Base-by-base conservation (phyloP, 2,329 filamentous ascomycete species). In the Exophiala sideris region DNA sequence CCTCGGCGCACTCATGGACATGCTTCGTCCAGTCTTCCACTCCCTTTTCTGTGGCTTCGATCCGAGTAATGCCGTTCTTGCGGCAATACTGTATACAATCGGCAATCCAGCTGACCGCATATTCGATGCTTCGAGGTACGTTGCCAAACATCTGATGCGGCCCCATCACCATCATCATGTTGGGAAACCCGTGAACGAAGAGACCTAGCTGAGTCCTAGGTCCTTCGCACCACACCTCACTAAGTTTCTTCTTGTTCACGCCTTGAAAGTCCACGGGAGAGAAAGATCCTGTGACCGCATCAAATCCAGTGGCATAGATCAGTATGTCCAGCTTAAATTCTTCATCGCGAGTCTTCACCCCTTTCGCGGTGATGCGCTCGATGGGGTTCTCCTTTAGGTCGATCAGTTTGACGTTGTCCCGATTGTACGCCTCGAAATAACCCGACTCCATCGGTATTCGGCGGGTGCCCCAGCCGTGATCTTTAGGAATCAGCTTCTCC, bases 401-500 rank as follows among this genome's bases (percentile, higher is more conserved):
- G 0, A 81, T 67, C 1, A 82, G 58, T 7, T 73, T 62, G 1
- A 82, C 75, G 45, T 79, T 75, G 0, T 69, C 62, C 29, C 66
- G 64, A 60, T 80, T 74, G 55, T 76, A 73, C 3, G 71, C 68
- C 55, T 82, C 79, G 58, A 75, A 82, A 59, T 79, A 81, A 51
- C 73, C 67, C 38, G 75, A 67, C 61, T 82, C 79, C 0, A 80
- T 68, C 0, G 67, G 72, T 3, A 70, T 68, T 0, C 79, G 72
- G 67, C 81, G 83, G 33, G 73, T 69, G 9, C 78, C 82, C 60
- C 82, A 82, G 16, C 72, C 76, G 60, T 83, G 78, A 40, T 78
- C 66, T 7, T 71, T 61, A 0, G 82, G 83, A 0, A 80, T 81
- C 5, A 85, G 70, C 1, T 83, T 58, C n/a, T 83, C 77, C 29